Evolutionary conservation across 2,329 filamentous ascomycete genomes (phyloP), one percentile per base, ranked within the genome.

Genomic region (Rhinocladiella similis): DNA sequence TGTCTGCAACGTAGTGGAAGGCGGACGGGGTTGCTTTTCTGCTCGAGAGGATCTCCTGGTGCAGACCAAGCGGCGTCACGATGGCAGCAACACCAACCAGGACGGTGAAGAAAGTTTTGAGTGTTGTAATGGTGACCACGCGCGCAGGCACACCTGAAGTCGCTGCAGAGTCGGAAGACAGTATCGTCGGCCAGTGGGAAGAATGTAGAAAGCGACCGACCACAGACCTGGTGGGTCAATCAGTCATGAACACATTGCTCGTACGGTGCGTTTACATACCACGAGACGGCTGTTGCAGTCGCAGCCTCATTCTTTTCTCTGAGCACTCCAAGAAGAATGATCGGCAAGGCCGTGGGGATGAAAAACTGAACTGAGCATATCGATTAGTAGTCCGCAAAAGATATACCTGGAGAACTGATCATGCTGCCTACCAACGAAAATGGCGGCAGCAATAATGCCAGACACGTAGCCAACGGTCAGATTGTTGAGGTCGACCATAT

Each of bases 181-280:
- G 70, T 3, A 79, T 57, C 1, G 62, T 52, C 6, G 77, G 75
- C 76, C 77, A 79, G 42, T 72, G 65, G 1, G 75, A 75, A 22
- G 45, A 47, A 48, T 77, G 73, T 4, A 78, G 59, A 3, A 67
- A 57, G 55, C 67, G 63, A 18, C 57, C 66, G 22, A 74, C 65
- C 25, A 75, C 71, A 35, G 70, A 74, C 72, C 72, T 47, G 20
- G 14, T 19, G n/a, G 10, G 45, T 12, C 16, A 35, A 25, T 25
- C 22, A 25, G 22, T 47, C 25, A 47, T 33, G 16, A 3, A 47
- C 16, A 35, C 45, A 4, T 33, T 47, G 25, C 25, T 33, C 10
- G 12, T 29, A 14, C n/a, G 45, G 14, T 9, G 45, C 45, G 13
- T 35, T 5, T 19, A 47, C 45, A 14, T 33, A 47, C 45, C 45